Conservation (phyloP, 2,329 filamentous ascomycete species). For the Waltergamsia citrina region DNA sequence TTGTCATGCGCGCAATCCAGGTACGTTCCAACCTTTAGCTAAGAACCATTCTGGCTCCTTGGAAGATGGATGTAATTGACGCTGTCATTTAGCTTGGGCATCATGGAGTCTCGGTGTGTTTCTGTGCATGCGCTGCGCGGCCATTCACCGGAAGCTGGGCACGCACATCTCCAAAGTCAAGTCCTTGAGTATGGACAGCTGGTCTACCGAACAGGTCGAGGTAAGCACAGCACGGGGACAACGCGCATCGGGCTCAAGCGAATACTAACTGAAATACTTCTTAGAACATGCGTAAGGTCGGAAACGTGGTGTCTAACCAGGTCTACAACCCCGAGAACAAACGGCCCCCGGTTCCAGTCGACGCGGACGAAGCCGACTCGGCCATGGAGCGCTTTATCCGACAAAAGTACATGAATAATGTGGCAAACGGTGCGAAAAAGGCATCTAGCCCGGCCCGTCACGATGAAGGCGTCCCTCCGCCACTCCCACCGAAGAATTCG, state of each 20-base stretch:
- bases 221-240: constrained; percentile 33
- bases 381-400: constrained; percentile 94
- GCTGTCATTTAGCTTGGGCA: constrained; percentile 66
- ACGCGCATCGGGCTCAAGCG: neutral
- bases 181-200: constrained; percentile 96
- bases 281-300: constrained; percentile 88
- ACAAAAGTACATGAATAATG: constrained; percentile 74
- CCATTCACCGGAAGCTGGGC: constrained; percentile 90
- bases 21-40: no score
- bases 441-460: constrained; percentile 34
- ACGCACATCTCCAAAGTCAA: constrained; percentile 99
- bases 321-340: constrained; percentile 81
- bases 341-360: constrained; percentile 75
- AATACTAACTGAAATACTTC: neutral
- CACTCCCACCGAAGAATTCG: constrained; percentile 54
- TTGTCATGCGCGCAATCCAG: constrained; percentile 84
- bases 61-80: neutral
- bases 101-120: constrained; percentile 97
- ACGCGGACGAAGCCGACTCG: constrained; percentile 84
- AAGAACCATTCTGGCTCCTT: no score
- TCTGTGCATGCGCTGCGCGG: constrained; percentile 93
- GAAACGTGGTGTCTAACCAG: constrained; percentile 79
- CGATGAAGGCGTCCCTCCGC: constrained; percentile 49
- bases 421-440: constrained; percentile 23
- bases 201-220: constrained; percentile 93